Evolutionary conservation across 192 early-diverging fungal genomes (phyloP), one percentile per base, ranked within the genome.

Genomic region (Chytriomyces sp.): DNA sequence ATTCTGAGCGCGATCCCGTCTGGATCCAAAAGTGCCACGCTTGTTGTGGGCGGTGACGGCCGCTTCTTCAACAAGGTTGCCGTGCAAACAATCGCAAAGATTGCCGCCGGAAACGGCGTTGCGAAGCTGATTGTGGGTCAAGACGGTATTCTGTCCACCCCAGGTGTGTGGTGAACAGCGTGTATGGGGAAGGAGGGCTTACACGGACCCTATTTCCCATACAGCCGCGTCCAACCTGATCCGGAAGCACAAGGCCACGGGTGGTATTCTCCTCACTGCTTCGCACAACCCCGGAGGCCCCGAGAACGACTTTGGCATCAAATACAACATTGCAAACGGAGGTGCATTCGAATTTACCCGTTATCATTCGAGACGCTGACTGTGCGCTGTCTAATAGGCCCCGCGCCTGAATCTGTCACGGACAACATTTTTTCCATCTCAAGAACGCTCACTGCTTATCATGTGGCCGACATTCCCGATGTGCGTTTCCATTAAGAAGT

Each of bases 211-310:
- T 0, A 4, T 53, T 39, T 41, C 4, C 30, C 49, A 26, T 25
- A 14, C 33, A 82, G 95, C 95, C 36, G 94, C 92, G 4, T 99
- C 97, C 5, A 92, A 96, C 70, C 73, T 97, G 39, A 98, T 99
- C 72, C 89, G 94, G 68, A 91, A 91, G 71, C 83, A 82, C 78
- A 84, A 92, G 68, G 94, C 96, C 40, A 93, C 93, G 40, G 95
- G 90, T 86, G 96, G 96, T 55, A 96, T 99, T 56, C 86, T 99
- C 54, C 81, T 99, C 72, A 98, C 95, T n/a, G 97, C 97, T 12
- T 96, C 95, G 33, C 97, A 99, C 85, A 99, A 99, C 83, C 96
- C 97, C 22, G 97, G 97, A 57, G 97, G 97, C 55, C 97, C 97
- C 31, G 85, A 94, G 34, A 91, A 94, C 72, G 97, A 99, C 80